Percentiles rank a stretch among this genome's conserved stretches.
Conservation (phyloP, 1,284 basidiomycete genomes). For the Irpex sp. region DNA sequence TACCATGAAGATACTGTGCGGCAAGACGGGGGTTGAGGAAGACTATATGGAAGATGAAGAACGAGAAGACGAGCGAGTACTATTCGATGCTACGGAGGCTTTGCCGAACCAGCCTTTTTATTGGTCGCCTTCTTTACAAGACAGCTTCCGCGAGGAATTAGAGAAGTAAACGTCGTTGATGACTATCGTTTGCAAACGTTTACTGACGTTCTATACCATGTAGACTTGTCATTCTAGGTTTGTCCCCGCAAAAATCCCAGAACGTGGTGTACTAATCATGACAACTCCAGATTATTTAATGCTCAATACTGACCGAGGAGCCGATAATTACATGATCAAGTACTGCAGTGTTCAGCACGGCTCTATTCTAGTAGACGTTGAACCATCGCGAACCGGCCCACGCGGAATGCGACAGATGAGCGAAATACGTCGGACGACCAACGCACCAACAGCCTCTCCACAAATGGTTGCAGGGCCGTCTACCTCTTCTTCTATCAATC, state of each 20-base stretch:
- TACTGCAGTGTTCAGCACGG: conserved; percentile 75
- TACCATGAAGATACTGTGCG: conserved; percentile 71
- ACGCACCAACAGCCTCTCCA: conserved; percentile 33
- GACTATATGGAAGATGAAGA: conserved; percentile 60
- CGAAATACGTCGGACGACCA: conserved; percentile 48
- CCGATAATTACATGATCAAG: conserved; percentile 88
- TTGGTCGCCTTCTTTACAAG: conserved; percentile 74
- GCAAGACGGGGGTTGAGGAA: conserved; percentile 70
- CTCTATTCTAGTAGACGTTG: conserved; percentile 67
- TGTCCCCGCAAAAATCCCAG: conserved; percentile 1
- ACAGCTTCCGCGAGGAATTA: conserved; percentile 79
- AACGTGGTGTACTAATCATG: background rate
- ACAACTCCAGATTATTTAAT: conserved; percentile 68
- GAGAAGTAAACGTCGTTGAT: conserved; percentile 58
- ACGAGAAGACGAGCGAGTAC: conserved; percentile 61
- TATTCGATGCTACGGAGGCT: conserved; percentile 59
- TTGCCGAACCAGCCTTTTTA: conserved; percentile 60
- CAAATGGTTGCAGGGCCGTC: conserved; percentile 24
- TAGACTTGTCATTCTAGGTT: conserved; percentile 79
- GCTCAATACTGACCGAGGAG: conserved; percentile 81
- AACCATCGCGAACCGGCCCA: conserved; percentile 60
- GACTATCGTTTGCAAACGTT: conserved; percentile 5
- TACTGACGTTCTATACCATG: conserved; percentile 5
- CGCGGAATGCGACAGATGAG: conserved; percentile 68
- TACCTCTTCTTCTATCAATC: conserved; percentile 15